A percentile compares a stretch with the other conserved stretches of the same genome.
phyloP scores from a whole-genome alignment of 768 basidiomycete genomes.

The Phaffia tasmanica region DNA sequence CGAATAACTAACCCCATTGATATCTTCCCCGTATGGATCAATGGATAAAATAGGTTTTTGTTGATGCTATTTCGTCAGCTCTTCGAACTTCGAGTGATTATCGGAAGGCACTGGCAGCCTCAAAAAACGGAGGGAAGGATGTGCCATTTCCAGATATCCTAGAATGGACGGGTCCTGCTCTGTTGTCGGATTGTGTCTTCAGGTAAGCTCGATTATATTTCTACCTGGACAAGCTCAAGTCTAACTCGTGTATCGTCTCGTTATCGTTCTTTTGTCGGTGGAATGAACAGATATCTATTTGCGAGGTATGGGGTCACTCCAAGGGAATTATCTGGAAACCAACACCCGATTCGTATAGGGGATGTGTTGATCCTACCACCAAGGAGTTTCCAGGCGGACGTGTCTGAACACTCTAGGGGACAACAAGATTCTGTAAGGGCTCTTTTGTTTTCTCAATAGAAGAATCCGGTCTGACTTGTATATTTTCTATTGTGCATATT shows the following conservation, averaged over 20 bases:
- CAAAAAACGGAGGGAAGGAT: background rate
- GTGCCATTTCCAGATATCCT: background rate
- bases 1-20: background rate
- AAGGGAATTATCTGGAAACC: slow-evolving; percentile 6
- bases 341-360: slow-evolving; percentile 12
- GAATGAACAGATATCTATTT: slow-evolving; percentile 4
- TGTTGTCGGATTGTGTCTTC: slow-evolving; percentile 22
- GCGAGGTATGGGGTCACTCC: slow-evolving; percentile 18
- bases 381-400: slow-evolving; percentile 19
- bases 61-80: slow-evolving; percentile 4
- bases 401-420: slow-evolving; percentile 14
- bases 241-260: background rate
- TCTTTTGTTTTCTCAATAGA: background rate
- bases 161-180: slow-evolving; percentile 14
- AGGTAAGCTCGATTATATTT: background rate
- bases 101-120: background rate
- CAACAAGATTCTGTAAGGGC: slow-evolving; percentile 13
- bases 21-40: too few relatives aligned
- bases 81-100: background rate
- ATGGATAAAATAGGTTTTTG: background rate
- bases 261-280: background rate
- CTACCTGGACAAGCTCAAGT: background rate
- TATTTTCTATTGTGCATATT: background rate
- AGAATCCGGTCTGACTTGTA: background rate
- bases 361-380: slow-evolving; percentile 19